These are phyloP conservation scores for Papilionanthe hybrid DNA, from an alignment of 116 monocot species.

Conservation along the genomic window DNA sequence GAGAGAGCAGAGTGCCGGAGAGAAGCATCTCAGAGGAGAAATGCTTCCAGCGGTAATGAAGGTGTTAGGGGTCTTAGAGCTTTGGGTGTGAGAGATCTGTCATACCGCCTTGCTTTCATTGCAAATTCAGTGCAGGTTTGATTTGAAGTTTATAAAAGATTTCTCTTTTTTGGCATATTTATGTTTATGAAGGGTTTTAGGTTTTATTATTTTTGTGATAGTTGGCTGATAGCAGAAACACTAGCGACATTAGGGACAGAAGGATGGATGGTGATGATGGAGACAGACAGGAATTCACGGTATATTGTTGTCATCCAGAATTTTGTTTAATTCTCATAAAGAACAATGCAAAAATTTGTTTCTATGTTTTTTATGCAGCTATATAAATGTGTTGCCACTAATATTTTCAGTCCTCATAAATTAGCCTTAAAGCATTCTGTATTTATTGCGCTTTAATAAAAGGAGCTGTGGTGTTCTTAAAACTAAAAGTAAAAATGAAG, in stretches of 20 bases:
- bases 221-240: conserved; percentile 74
- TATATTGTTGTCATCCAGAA: conserved; percentile 14
- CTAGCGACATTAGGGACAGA: conserved; percentile 60
- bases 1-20: conserved; percentile 86
- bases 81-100: conserved; percentile 90
- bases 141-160: neutral
- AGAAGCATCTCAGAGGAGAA: conserved; percentile 68
- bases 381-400: too few species aligned
- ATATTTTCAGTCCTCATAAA: too few species aligned
- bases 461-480: too few species aligned
- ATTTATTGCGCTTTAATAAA: too few species aligned
- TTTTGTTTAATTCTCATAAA: neutral
- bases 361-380: neutral
- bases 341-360: neutral
- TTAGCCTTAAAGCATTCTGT: too few species aligned
- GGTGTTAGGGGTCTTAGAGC: conserved; percentile 77
- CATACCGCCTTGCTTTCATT: conserved; percentile 91
- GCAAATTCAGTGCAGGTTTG: conserved; percentile 94
- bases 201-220: conserved; percentile 16
- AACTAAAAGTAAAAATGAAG: too few species aligned
- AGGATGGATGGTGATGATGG: conserved; percentile 73
- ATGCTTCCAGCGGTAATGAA: conserved; percentile 59
- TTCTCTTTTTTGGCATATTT: neutral
- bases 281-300: conserved; percentile 76
- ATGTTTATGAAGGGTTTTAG: neutral